A percentile compares a stretch with the other conserved stretches of the same genome.
Conservation (phyloP, 345 rosid genomes). For the Eucalyptus melliodora region DNA sequence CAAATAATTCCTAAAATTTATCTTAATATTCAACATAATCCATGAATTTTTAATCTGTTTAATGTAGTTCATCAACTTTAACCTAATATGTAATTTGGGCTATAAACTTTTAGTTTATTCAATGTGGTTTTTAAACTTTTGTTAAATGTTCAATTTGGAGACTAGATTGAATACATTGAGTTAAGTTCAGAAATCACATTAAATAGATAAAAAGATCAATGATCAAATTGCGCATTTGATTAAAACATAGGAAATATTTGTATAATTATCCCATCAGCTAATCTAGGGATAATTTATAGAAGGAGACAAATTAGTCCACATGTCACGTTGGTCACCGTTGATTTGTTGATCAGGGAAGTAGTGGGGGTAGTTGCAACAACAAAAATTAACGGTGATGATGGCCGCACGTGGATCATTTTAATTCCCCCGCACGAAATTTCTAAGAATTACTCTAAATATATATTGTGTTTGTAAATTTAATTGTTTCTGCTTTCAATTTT, state of each 20-base stretch:
- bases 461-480: neutral
- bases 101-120: no score
- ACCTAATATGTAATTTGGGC: rapidly evolving
- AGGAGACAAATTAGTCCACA: neutral
- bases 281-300: neutral
- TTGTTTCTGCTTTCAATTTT: neutral
- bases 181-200: no score
- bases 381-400: neutral
- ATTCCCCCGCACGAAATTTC: neutral
- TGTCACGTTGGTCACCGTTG: neutral
- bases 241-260: no score
- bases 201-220: no score
- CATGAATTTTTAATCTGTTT: rapidly evolving
- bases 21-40: rapidly evolving
- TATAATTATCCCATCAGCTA: neutral
- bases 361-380: neutral
- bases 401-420: neutral
- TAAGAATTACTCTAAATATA: neutral
- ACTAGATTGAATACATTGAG: neutral
- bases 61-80: no score
- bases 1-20: no score
- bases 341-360: neutral
- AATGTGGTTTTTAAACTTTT: no score
- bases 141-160: no score
- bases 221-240: no score